phyloP scores from a whole-genome alignment of 78 protist genomes.

The Dictyostelium intermedium region DNA sequence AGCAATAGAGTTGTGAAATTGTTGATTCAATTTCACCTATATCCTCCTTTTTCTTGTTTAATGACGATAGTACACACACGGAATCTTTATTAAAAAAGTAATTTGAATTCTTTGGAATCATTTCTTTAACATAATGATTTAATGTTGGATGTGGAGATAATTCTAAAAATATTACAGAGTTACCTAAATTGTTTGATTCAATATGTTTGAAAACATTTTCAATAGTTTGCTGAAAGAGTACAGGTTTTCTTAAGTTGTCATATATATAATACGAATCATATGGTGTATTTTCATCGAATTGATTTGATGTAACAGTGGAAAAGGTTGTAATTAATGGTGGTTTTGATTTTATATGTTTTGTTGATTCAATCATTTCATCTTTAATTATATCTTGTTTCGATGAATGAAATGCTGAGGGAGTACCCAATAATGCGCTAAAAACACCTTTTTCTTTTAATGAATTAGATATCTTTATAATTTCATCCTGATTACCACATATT shows the following conservation, averaged over 20 bases:
- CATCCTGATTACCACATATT: slow-evolving; percentile 7
- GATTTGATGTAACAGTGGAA: slow-evolving; percentile 2
- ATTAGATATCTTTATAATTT: not conserved
- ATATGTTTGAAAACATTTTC: not conserved
- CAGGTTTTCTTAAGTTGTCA: slow-evolving; percentile 31
- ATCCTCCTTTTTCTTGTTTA: not conserved
- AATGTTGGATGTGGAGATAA: slow-evolving; percentile 36
- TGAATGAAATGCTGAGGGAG: slow-evolving; percentile 58
- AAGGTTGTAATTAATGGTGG: not conserved
- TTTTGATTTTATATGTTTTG: not conserved
- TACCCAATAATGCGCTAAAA: slow-evolving; percentile 1
- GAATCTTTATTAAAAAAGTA: not conserved
- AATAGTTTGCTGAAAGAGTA: slow-evolving; percentile 3
- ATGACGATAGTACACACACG: not conserved
- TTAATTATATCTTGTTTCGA: slow-evolving; percentile 33
- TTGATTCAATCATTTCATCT: not conserved
- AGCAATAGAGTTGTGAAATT: slow-evolving; percentile 6
- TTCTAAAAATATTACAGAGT: not conserved
- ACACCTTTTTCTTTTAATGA: not conserved
- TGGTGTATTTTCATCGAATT: not conserved
- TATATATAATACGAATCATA: not conserved
- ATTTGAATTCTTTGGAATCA: not conserved
- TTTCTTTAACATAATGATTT: not conserved
- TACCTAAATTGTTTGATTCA: not conserved
- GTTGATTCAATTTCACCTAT: not conserved